Conservation (phyloP, 177 flowering plant genomes). For the Telopea speciosissima region DNA sequence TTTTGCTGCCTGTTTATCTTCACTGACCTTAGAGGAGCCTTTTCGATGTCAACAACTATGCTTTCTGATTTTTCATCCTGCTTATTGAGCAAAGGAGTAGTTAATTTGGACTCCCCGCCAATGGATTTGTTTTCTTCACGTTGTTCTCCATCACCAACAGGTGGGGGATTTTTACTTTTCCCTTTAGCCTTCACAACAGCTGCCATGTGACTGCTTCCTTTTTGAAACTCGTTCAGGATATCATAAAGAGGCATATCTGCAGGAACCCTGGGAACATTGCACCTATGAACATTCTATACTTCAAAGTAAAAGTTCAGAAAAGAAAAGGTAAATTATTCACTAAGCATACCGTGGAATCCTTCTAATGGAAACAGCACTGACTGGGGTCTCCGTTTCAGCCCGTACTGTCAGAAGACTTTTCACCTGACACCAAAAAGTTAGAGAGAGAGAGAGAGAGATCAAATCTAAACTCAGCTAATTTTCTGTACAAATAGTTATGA, state of each 20-base stretch:
- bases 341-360: constrained; percentile 79
- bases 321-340: background rate
- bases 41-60: constrained; percentile 60
- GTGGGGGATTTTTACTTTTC: constrained; percentile 31
- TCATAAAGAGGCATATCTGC: constrained; percentile 97
- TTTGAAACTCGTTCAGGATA: constrained; percentile 92
- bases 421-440: constrained; percentile 43
- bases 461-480: background rate
- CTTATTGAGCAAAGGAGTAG: constrained; percentile 52
- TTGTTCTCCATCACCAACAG: constrained; percentile 43
- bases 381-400: constrained; percentile 96
- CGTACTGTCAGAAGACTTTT: constrained; percentile 96
- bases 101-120: constrained; percentile 37
- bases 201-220: constrained; percentile 99
- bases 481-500: background rate
- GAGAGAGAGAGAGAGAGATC: background rate
- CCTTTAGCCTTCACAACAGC: constrained; percentile 88
- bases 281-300: background rate
- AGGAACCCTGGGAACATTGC: constrained; percentile 67
- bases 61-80: constrained; percentile 36
- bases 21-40: constrained; percentile 18
- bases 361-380: constrained; percentile 91
- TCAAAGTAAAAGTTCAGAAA: background rate
- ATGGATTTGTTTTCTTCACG: constrained; percentile 28
- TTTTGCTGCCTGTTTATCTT: constrained; percentile 20